Evolutionary conservation across 805 yeast genomes (phyloP), one percentile per base, ranked within the genome.

Genomic region (Starmerella bombicola): DNA sequence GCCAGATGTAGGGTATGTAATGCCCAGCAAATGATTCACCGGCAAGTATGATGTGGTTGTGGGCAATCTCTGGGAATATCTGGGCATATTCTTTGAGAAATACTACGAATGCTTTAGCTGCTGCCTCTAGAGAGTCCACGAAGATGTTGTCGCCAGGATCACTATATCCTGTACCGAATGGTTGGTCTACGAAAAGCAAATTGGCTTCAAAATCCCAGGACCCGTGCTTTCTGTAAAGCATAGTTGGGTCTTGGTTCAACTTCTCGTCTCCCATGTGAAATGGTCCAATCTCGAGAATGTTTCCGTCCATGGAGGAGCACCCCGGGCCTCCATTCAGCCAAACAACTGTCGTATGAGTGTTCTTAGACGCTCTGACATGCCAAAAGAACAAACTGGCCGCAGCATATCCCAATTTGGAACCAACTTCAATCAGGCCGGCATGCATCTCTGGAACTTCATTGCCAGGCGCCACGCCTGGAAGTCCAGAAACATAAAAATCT

Each of bases 251-350:
- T 19, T 44, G 43, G 3, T 65, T 67, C 8, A 69, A 55, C 19
- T 44, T 44, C 3, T 64, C 67, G 7, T 69, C 55, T 0, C 56
- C 50, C 16, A 84, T 69, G 40, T 95, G 67, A 33, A 84, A 71
- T 0, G 98, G 97, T 0, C 98, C 98, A 3, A 77, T 63, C 59
- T 91, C 98, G 74, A 86, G 73, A 48, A 91, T 57, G 0, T 94
- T 95, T 13, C 98, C 98, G 61, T 91, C 98, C 91, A 88, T 76
- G 0, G 96, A 85, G 2, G 95, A 85, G 59, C 98, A 91, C 0
- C 98, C 98, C 0, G 98, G 98, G 0, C 98, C 98, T 30, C 98
- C 98, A 58, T 91, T 91, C 18, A 91, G 68, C 97, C 98, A 91
- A 40, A 91, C 69, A 19, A 66, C 48, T 3, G 66, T 64, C 18